phyloP scores from a whole-genome alignment of 352 stramenopile species.

The Peronospora farinosa region DNA sequence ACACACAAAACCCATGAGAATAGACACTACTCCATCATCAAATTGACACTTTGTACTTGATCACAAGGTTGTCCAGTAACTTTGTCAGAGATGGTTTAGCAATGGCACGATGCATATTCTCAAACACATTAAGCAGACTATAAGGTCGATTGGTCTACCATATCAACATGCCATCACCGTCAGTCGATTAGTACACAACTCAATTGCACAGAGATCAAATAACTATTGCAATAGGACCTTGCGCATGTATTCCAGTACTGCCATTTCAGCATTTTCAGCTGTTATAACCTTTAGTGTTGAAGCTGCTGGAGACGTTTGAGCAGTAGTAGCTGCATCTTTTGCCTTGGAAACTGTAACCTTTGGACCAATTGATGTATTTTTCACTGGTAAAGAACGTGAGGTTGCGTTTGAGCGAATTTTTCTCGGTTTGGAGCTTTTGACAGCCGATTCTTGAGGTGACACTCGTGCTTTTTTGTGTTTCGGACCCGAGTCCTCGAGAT shows the following conservation, averaged over 20 bases:
- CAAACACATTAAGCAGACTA: slow-evolving; percentile 81
- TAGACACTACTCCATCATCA: neutral
- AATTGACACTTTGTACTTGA: slow-evolving; percentile 35
- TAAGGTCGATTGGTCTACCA: slow-evolving; percentile 71
- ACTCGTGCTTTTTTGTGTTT: slow-evolving; percentile 25
- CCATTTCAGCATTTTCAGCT: slow-evolving; percentile 33
- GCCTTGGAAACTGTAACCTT: neutral
- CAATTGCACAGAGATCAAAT: neutral
- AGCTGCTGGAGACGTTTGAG: slow-evolving; percentile 14
- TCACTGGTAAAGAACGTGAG: slow-evolving; percentile 2
- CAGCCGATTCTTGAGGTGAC: slow-evolving; percentile 12
- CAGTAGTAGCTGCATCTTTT: slow-evolving; percentile 10
- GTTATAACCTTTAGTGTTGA: slow-evolving; percentile 35
- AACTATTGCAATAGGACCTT: slow-evolving; percentile 29
- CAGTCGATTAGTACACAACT: neutral
- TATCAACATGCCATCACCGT: slow-evolving; percentile 4
- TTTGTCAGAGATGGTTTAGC: slow-evolving; percentile 70
- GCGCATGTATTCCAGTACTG: slow-evolving; percentile 71
- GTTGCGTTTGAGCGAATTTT: neutral
- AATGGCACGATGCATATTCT: slow-evolving; percentile 73
- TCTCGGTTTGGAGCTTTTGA: slow-evolving; percentile 12
- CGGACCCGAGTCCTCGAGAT: slow-evolving; percentile 32
- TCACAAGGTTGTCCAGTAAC: slow-evolving; percentile 60
- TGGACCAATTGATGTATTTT: neutral
- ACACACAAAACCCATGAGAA: neutral